A percentile compares a stretch with the other conserved stretches of the same genome.
Evolutionary conservation across 345 rosid genomes (phyloP).

Genomic region (Balakata baccata): DNA sequence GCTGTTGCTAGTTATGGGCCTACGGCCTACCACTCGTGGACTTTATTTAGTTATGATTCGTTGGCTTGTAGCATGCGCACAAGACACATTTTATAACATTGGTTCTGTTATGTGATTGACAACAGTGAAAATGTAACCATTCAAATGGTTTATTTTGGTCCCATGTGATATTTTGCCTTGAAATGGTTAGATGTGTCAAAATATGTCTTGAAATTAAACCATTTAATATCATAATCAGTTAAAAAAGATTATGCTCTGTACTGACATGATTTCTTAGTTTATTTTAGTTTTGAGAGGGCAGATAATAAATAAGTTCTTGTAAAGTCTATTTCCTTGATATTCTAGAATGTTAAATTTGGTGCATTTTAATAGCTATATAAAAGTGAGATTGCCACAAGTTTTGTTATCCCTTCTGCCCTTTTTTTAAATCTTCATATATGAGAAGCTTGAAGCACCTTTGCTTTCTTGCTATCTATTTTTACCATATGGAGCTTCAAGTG

Average conservation of each 20-base stretch:
- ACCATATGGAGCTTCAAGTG: constrained; percentile 55
- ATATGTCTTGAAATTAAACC: not conserved
- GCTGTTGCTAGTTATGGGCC: not conserved
- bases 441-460: no score
- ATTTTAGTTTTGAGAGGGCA: not conserved
- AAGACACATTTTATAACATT: not conserved
- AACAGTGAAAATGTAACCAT: not conserved
- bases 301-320: not conserved
- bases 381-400: no score
- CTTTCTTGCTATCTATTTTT: not conserved
- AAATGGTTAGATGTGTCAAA: not conserved
- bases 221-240: not conserved
- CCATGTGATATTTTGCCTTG: not conserved
- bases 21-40: not conserved
- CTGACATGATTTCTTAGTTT: not conserved
- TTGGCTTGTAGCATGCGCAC: not conserved
- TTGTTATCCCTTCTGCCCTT: not conserved
- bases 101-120: not conserved
- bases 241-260: not conserved
- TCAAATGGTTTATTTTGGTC: not conserved
- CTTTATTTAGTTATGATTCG: not conserved
- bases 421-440: not conserved
- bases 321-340: not conserved
- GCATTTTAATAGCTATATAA: no score
- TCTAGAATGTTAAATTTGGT: no score